Evolutionary conservation across 768 basidiomycete genomes (phyloP).

Genomic region (Trametes meyenii): DNA sequence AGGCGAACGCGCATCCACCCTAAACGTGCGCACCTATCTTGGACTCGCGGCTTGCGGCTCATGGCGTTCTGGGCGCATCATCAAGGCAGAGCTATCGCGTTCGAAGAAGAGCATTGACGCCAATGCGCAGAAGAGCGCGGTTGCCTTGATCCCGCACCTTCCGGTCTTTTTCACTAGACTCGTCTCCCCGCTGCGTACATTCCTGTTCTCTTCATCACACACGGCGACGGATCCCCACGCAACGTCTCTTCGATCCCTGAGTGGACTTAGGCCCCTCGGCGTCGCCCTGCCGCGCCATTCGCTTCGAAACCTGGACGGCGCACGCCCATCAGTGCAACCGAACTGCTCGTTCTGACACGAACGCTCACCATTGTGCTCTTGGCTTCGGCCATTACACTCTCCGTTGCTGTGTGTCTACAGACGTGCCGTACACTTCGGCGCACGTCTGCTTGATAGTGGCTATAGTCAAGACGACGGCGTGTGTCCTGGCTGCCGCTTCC

Average conservation of each 20-base stretch:
- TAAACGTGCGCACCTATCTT: constrained; percentile 9
- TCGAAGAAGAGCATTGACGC: constrained; percentile 6
- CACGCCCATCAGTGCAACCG: neutral
- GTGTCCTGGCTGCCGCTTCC: no score
- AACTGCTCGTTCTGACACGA: neutral
- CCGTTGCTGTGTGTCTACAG: neutral
- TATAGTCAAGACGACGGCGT: no score
- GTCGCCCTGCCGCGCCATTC: neutral
- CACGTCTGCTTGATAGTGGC: no score
- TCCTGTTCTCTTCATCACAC: neutral
- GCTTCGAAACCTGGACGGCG: neutral
- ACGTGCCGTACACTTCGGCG: neutral
- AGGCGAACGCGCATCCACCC: neutral
- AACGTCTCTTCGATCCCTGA: neutral
- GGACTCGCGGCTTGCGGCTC: neutral
- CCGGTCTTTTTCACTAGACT: constrained; percentile 6
- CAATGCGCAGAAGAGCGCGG: neutral
- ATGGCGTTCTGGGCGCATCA: constrained; percentile 5
- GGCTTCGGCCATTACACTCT: neutral
- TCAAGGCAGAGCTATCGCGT: constrained; percentile 10
- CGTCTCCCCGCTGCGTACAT: neutral
- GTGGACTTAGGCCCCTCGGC: neutral
- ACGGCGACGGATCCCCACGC: constrained; percentile 8
- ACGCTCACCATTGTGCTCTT: no score
- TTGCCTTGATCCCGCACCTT: neutral